These are phyloP conservation scores for Clavariopsis aquatica DNA, from an alignment of 495 filamentous ascomycete species.

Conservation along the genomic window DNA sequence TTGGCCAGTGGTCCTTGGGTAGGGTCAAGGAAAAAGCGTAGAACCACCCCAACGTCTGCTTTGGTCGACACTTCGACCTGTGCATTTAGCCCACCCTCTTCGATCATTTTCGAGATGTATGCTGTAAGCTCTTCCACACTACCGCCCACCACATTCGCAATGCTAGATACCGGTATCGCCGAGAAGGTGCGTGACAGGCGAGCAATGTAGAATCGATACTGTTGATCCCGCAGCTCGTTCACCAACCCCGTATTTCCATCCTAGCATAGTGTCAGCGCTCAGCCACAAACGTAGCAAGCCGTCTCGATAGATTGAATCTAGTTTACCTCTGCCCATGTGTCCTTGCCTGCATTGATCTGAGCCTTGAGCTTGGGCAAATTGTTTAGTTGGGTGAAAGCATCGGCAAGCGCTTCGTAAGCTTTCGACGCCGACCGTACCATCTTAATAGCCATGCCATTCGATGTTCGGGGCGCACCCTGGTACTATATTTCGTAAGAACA, in stretches of 20 bases:
- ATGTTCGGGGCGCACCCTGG: slow-evolving; percentile 47
- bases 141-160: slow-evolving; percentile 37
- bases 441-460: slow-evolving; percentile 55
- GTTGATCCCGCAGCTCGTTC: slow-evolving; percentile 52
- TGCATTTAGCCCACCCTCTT: slow-evolving; percentile 38
- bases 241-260: slow-evolving; percentile 61
- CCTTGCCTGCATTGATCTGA: slow-evolving; percentile 58
- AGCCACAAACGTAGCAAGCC: not conserved
- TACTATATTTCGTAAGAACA: slow-evolving; percentile 19
- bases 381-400: slow-evolving; percentile 61
- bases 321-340: slow-evolving; percentile 64
- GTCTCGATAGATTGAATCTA: too few relatives aligned
- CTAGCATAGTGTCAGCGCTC: slow-evolving; percentile 39
- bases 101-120: slow-evolving; percentile 40
- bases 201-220: slow-evolving; percentile 51
- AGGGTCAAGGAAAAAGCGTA: slow-evolving; percentile 43
- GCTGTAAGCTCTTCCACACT: slow-evolving; percentile 26
- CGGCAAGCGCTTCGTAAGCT: slow-evolving; percentile 69
- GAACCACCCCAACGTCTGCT: slow-evolving; percentile 16
- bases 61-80: slow-evolving; percentile 26
- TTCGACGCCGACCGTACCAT: slow-evolving; percentile 61
- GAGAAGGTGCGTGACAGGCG: slow-evolving; percentile 44
- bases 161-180: slow-evolving; percentile 41
- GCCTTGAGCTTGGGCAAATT: slow-evolving; percentile 57
- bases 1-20: slow-evolving; percentile 34